phyloP scores from a whole-genome alignment of 805 yeast species.

The Jamesozyma lodderae region DNA sequence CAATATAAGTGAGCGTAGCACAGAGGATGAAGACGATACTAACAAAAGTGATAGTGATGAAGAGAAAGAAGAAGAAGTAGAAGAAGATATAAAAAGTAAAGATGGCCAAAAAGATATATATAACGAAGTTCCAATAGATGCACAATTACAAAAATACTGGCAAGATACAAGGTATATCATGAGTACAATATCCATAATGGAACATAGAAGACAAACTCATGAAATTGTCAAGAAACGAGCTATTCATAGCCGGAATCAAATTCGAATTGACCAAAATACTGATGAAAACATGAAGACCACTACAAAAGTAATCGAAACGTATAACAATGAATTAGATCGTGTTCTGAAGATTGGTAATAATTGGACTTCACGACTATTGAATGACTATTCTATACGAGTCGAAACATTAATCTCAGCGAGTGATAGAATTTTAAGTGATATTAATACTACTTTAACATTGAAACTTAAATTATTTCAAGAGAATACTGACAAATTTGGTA shows the following conservation, averaged over 20 bases:
- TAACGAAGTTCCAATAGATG: slow-evolving; percentile 13
- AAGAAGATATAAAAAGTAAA: slow-evolving; percentile 4
- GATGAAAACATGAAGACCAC: slow-evolving; percentile 14
- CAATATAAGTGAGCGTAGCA: neutral
- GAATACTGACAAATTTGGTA: slow-evolving; percentile 25
- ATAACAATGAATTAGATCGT: slow-evolving; percentile 19
- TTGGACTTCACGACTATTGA: slow-evolving; percentile 25
- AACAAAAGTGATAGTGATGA: neutral
- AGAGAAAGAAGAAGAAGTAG: neutral
- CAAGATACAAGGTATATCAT: slow-evolving; percentile 19
- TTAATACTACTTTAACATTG: slow-evolving; percentile 59
- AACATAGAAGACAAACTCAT: slow-evolving; percentile 22
- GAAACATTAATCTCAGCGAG: slow-evolving; percentile 54
- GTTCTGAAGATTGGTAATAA: slow-evolving; percentile 25
- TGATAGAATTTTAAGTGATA: slow-evolving; percentile 64
- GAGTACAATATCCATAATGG: slow-evolving; percentile 20
- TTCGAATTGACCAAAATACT: slow-evolving; percentile 12
- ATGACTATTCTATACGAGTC: slow-evolving; percentile 41
- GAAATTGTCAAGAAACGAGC: slow-evolving; percentile 17
- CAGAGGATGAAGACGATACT: neutral
- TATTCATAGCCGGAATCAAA: slow-evolving; percentile 10
- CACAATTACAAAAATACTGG: slow-evolving; percentile 20
- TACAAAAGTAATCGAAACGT: slow-evolving; percentile 12
- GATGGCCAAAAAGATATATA: slow-evolving; percentile 3
- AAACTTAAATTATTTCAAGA: slow-evolving; percentile 37